A percentile compares a stretch with the other conserved stretches of the same genome.
These are phyloP conservation scores for Penicillium digitatum DNA, from an alignment of 2,329 filamentous ascomycete species.

Conservation along the genomic window DNA sequence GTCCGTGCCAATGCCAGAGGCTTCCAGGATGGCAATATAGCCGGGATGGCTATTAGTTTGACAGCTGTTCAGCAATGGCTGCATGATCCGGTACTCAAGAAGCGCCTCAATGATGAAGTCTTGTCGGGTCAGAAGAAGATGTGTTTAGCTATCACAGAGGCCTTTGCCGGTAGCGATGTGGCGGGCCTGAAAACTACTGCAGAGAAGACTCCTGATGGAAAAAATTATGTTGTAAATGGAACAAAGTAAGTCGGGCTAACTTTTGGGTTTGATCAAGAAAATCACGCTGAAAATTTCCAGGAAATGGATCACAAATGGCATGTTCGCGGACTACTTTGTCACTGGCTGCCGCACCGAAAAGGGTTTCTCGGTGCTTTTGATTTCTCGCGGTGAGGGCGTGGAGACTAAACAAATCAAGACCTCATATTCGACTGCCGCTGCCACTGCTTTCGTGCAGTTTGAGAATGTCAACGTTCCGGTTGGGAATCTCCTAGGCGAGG, in stretches of 20 bases:
- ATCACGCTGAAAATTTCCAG: conserved; percentile 49
- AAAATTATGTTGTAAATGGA: conserved; percentile 59
- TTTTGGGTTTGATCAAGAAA: neutral
- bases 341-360: conserved; percentile 74
- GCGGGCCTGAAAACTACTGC: conserved; percentile 75
- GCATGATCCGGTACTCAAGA: conserved; percentile 62
- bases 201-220: conserved; percentile 68
- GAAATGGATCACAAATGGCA: conserved; percentile 84
- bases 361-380: conserved; percentile 71
- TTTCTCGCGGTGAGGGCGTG: conserved; percentile 67
- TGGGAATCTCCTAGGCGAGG: conserved; percentile 71
- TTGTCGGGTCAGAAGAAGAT: conserved; percentile 82
- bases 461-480: conserved; percentile 83
- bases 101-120: conserved; percentile 66
- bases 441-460: conserved; percentile 74
- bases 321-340: conserved; percentile 79
- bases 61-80: conserved; percentile 78
- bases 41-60: conserved; percentile 77
- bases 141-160: conserved; percentile 81
- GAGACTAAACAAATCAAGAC: conserved; percentile 61
- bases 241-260: conserved; percentile 30
- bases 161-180: conserved; percentile 80
- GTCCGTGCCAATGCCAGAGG: conserved; percentile 67
- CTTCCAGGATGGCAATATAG: conserved; percentile 83
- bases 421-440: conserved; percentile 71